Evolutionary conservation across 2,329 filamentous ascomycete genomes (phyloP), one percentile per base, ranked within the genome.

Genomic region (Pseudocercospora macadamiae): DNA sequence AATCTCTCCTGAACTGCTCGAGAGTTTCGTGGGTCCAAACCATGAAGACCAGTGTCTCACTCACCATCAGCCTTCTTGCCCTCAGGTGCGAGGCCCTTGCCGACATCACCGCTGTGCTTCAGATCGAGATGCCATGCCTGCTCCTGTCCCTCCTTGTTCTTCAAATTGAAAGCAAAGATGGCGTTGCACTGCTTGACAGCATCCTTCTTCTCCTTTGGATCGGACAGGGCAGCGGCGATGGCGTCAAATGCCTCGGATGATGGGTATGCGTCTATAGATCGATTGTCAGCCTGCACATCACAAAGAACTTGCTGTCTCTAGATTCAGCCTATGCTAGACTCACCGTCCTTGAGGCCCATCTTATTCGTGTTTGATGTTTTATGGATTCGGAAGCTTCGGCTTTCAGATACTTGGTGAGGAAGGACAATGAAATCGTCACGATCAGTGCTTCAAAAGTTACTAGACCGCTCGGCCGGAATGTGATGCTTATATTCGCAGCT

Each of bases 81-180:
- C 55, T 76, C 75, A 10, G 86, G 85, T 28, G 83, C 83, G 23
- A 84, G 74, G 56, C 95, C 95, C 73, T 89, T 89, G 69, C 84
- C 89, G 39, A 96, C 93, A 56, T 83, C 84, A 64, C 95, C 95
- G 63, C 88, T 89, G 71, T 96, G 85, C 83, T 97, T 97, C 63
- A 99, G 86, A 76, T 99, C 95, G 68, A 99, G 90, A 80, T 96
- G 86, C 95, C 95, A 99, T 79, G 86, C 89, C 71, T 91, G 87
- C 59, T 87, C 87, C 76, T 93, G 85, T 69, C 91, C 91, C 21
- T 83, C 83, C 59, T 81, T 77, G 83, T 99, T 99, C 84, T 96
- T 97, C 66, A 99, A 82, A 55, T 86, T 91, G 80, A 99, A 97
- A 61, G 88, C 88, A 76, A 96, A 97, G 75, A 97, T 82, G 61